Base-by-base conservation (phyloP, 352 stramenopile genomes). In the Phytophthora ramorum region DNA sequence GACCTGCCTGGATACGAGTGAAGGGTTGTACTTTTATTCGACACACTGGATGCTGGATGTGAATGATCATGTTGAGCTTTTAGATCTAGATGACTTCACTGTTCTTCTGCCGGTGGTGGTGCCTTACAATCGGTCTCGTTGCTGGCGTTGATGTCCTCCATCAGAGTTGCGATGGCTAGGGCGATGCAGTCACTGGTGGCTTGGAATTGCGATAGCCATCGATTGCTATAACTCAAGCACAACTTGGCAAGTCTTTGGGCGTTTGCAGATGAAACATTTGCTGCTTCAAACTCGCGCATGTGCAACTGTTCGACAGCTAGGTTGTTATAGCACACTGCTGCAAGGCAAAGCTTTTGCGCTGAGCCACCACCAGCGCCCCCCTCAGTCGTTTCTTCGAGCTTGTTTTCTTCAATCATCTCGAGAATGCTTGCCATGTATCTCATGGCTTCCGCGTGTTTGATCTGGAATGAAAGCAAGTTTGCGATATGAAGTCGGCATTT, bases 271-370 rank as follows among this genome's bases (percentile, higher is more conserved):
- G 79, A 88, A 10, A 86, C 73, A 53, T 66, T 83, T 13, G 86
- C 89, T 7, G 91, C 87, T 46, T 96, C 91, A 47, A 96, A 85
- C 22, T 89, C 79, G n/a, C 89, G 76, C 35, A 95, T 58, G 37
- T 95, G 83, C 1, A 98, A 75, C 60, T 98, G 90, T 69, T 97
- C 90, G 14, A 98, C 86, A 1, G 92, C 91, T 35, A 98, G 68
- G 52, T 98, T 98, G 69, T 98, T 96, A 72, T 98, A 98, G 64
- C 79, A 91, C 19, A 98, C 87, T 9, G 90, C 85, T 0, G 93
- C 85, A 13, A 98, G 63, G 52, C 93, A 97, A 13, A 98, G 80
- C 62, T 97, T 96, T 53, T 98, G 91, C 3, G 90, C 86, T 7
- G 83, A 95, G 7, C 79, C 85, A 17, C 75, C 67, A 28, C 73